Percentiles rank a stretch among this genome's conserved stretches.
These are phyloP conservation scores for Xylariaceae sp. DNA, from an alignment of 2,329 filamentous ascomycete species.

Conservation along the genomic window DNA sequence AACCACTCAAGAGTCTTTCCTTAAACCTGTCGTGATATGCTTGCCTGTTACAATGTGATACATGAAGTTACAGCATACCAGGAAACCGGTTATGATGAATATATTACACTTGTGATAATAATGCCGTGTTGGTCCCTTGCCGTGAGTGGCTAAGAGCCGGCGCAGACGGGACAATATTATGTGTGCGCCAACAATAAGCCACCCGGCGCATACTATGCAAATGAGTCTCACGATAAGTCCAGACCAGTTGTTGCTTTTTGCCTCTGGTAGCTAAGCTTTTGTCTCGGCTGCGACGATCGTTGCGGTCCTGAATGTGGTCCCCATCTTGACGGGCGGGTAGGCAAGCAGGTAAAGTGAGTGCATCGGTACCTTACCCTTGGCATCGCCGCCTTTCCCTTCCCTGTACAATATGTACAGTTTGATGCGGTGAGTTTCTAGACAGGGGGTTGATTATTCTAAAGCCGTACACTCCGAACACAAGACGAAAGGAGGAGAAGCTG, in stretches of 20 bases:
- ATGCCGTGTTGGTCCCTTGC: neutral
- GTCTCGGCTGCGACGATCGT: constrained; percentile 19
- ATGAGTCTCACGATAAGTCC: constrained; percentile 9
- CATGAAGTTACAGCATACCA: constrained; percentile 14
- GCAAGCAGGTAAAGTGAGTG: no score
- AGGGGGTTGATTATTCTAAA: neutral
- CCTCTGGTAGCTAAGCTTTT: constrained; percentile 7
- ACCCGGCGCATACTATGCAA: constrained; percentile 10
- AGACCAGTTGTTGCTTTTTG: constrained; percentile 19
- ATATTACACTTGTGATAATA: constrained; percentile 1
- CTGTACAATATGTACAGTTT: neutral
- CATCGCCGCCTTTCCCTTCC: neutral
- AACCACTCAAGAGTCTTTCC: neutral
- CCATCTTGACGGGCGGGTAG: neutral
- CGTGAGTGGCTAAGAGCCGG: neutral
- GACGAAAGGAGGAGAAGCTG: constrained; percentile 4
- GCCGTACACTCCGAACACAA: neutral
- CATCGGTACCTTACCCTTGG: no score
- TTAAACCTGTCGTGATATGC: neutral
- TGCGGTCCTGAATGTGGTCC: neutral
- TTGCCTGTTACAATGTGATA: neutral
- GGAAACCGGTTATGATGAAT: neutral
- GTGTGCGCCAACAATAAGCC: constrained; percentile 1
- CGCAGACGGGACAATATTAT: constrained; percentile 3
- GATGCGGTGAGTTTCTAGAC: constrained; percentile 2